Evolutionary conservation across 2,329 filamentous ascomycete genomes (phyloP).

Genomic region (Aspergillus niger): DNA sequence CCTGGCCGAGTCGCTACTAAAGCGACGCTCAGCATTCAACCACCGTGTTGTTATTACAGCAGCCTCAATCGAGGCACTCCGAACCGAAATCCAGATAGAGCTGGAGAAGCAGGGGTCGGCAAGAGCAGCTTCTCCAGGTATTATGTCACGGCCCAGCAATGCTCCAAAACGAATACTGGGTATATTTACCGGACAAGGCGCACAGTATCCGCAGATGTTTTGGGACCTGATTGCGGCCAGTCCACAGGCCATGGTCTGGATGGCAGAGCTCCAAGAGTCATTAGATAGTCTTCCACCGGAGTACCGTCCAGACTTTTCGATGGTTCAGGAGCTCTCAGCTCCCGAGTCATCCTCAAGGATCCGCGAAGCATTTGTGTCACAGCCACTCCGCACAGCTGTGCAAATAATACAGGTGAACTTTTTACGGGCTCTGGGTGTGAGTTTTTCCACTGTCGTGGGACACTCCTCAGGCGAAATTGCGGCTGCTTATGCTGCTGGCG

Average conservation of each 20-base stretch:
- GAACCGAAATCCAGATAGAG: background rate
- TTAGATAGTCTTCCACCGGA: constrained; percentile 23
- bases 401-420: constrained; percentile 27
- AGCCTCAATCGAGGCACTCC: background rate
- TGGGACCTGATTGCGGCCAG: constrained; percentile 21
- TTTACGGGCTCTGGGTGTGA: constrained; percentile 31
- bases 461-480: constrained; percentile 56
- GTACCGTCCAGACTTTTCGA: constrained; percentile 25
- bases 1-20: background rate
- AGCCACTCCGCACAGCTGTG: constrained; percentile 21
- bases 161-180: constrained; percentile 20
- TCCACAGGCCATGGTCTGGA: constrained; percentile 14
- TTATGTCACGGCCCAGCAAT: background rate
- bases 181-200: constrained; percentile 37
- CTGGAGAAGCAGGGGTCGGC: background rate
- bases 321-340: constrained; percentile 24
- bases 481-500: constrained; percentile 44
- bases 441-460: constrained; percentile 42
- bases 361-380: constrained; percentile 26
- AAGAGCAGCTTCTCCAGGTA: background rate
- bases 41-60: background rate
- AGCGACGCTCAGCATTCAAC: background rate
- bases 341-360: constrained; percentile 21
- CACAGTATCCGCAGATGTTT: constrained; percentile 36
- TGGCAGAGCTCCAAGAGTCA: constrained; percentile 17